Evolutionary conservation across 2,329 filamentous ascomycete species (phyloP).

Genomic region (Aschersonia sp.): DNA sequence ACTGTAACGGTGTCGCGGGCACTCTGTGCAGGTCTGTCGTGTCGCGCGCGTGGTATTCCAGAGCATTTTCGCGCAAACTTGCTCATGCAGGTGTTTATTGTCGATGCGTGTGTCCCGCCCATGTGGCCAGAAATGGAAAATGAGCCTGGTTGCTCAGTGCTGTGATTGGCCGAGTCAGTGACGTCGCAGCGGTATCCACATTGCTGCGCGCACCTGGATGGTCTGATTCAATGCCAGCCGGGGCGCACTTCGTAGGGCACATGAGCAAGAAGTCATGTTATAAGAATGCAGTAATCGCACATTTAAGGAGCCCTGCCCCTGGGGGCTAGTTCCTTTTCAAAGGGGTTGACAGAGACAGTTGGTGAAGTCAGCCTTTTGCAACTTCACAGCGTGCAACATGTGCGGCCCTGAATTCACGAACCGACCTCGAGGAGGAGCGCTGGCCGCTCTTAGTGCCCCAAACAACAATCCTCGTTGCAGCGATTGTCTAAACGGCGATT

Average conservation of each 20-base stretch:
- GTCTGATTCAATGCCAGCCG: background rate
- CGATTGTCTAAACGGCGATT: constrained; percentile 15
- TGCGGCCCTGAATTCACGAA: constrained; percentile 27
- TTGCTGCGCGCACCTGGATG: constrained; percentile 1
- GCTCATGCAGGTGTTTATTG: constrained; percentile 12
- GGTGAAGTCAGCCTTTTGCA: too few relatives aligned
- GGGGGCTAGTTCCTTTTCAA: too few relatives aligned
- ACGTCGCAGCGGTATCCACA: background rate
- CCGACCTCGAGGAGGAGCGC: constrained; percentile 27
- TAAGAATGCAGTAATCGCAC: too few relatives aligned
- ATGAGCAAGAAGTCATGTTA: background rate
- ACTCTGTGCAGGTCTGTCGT: background rate
- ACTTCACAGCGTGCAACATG: constrained; percentile 15
- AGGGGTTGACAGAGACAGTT: too few relatives aligned
- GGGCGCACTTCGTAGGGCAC: background rate
- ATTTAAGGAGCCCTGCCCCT: too few relatives aligned
- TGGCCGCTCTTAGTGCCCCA: constrained; percentile 25
- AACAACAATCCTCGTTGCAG: constrained; percentile 1
- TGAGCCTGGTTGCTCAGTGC: constrained; percentile 5
- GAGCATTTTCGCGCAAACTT: constrained; percentile 20
- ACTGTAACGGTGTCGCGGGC: too few relatives aligned
- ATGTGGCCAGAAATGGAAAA: constrained; percentile 10
- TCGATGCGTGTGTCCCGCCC: too few relatives aligned
- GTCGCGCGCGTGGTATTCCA: constrained; percentile 3
- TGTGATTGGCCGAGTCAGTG: constrained; percentile 14